phyloP scores from a whole-genome alignment of 73 alveolate genomes.

The Halteria grandinella region DNA sequence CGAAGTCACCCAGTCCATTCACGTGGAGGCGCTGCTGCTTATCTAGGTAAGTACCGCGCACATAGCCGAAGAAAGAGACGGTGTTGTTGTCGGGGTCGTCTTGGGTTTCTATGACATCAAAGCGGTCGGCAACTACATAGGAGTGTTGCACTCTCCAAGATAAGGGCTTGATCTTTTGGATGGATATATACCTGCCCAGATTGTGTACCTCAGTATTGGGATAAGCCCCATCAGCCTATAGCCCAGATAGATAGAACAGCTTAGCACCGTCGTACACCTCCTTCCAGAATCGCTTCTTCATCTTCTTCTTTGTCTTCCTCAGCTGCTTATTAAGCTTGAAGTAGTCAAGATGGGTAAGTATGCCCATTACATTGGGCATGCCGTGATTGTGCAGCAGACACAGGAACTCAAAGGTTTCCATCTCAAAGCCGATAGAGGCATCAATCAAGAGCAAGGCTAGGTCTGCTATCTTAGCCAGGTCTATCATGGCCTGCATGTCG shows the following conservation, averaged over 20 bases:
- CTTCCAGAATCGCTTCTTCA: slow-evolving; percentile 98
- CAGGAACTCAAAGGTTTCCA: slow-evolving; percentile 99
- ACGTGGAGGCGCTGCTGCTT: slow-evolving; percentile 70
- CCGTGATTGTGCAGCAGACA: slow-evolving; percentile 96
- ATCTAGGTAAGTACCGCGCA: slow-evolving; percentile 85
- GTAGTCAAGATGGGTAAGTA: slow-evolving; percentile 98
- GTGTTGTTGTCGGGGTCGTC: slow-evolving; percentile 31
- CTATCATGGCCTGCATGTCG: slow-evolving; percentile 98
- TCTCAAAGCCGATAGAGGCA: slow-evolving; percentile 99
- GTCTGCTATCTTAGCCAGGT: slow-evolving; percentile 98
- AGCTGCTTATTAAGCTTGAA: slow-evolving; percentile 97
- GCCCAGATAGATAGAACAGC: slow-evolving; percentile 97
- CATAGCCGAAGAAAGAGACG: slow-evolving; percentile 87
- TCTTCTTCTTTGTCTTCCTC: slow-evolving; percentile 94
- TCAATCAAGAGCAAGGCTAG: slow-evolving; percentile 96
- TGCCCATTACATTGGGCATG: slow-evolving; percentile 97
- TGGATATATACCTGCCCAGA: slow-evolving; percentile 89
- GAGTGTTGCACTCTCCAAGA: slow-evolving; percentile 63
- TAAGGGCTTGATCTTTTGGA: slow-evolving; percentile 66
- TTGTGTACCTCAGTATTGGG: slow-evolving; percentile 89
- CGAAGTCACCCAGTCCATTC: slow-evolving; percentile 88
- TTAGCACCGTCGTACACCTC: slow-evolving; percentile 99
- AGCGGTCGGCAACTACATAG: slow-evolving; percentile 69
- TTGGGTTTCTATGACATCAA: slow-evolving; percentile 57
- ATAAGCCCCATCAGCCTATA: slow-evolving; percentile 87